Evolutionary conservation across 1,139 yeast species (phyloP).

Genomic region (Hemisphaericaspora xylanilytica): DNA sequence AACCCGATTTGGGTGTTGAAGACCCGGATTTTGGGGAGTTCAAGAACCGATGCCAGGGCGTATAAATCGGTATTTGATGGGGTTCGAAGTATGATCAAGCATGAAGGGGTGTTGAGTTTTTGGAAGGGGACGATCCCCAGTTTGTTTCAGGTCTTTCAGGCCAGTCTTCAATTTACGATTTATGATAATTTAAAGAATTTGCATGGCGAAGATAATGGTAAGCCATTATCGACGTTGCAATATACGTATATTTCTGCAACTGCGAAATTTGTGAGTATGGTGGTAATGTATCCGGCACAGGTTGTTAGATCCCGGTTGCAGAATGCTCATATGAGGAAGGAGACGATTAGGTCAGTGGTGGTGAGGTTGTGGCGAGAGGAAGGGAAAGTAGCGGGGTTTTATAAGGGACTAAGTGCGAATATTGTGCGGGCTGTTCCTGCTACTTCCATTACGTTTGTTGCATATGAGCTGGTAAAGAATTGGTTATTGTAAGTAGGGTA

Average conservation of each 20-base stretch:
- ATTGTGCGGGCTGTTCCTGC: conserved; percentile 68
- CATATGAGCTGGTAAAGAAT: conserved; percentile 51
- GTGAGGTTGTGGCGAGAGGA: conserved; percentile 30
- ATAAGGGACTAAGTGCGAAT: conserved; percentile 69
- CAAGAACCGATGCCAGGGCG: conserved; percentile 44
- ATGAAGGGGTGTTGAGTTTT: conserved; percentile 70
- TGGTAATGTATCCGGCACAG: conserved; percentile 80
- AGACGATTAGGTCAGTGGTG: conserved; percentile 21
- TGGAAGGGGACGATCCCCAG: conserved; percentile 87
- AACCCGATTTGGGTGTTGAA: conserved; percentile 94
- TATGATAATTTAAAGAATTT: conserved; percentile 67
- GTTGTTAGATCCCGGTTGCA: conserved; percentile 79
- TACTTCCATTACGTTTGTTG: conserved; percentile 67
- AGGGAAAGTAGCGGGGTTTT: conserved; percentile 62
- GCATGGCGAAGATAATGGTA: conserved; percentile 9
- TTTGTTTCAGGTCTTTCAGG: conserved; percentile 79
- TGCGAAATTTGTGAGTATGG: conserved; percentile 68
- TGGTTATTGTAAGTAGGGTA: conserved; percentile 6
- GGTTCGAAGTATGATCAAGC: conserved; percentile 41
- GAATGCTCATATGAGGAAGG: conserved; percentile 24
- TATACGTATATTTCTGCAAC: conserved; percentile 63
- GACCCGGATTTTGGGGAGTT: conserved; percentile 75
- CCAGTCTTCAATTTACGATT: conserved; percentile 80
- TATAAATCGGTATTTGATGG: conserved; percentile 63
- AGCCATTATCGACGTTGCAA: conserved; percentile 47